Evolutionary conservation across 495 filamentous ascomycete genomes (phyloP), one percentile per base, ranked within the genome.

Genomic region (Lasiosphaeria ovina): DNA sequence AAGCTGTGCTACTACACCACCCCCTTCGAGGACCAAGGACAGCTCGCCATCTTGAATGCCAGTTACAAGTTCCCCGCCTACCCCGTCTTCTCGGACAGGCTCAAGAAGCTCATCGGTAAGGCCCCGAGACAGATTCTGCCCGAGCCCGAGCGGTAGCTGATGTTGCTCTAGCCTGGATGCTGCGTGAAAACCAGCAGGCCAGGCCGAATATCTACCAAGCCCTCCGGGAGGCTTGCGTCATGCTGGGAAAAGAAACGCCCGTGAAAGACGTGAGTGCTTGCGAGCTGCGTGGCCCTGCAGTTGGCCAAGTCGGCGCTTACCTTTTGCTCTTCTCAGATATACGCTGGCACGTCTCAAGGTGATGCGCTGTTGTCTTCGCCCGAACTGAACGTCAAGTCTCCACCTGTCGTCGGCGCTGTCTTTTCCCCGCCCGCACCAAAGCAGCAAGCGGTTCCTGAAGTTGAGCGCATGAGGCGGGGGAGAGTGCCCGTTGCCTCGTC

Each of bases 1-100:
- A 98, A 98, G 79, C 82, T 98, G 56, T 98, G 94, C 77, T 98
- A 98, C 78, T 98, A 98, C 77, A 98, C 95, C 34, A 98, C 94
- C 8, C 94, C 94, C 3, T 98, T 98, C 68, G 94, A 98, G 75
- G 95, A 97, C 58, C 90, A 94, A 65, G 94, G 94, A 17, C 93
- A 96, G 76, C 90, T 98, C 76, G 94, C 94, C n/a, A 98, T 98
- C 64, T 78, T 98, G 45, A 98, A 97, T 69, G 94, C 95, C 45
- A 95, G 84, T 67, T 98, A 89, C 84, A 94, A 91, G 71, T 98
- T 89, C 71, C 95, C 95, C 24, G 79, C 80, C 47, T 90, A 97
- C 67, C 94, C 94, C 35, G 69, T 80, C 24, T 98, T 98, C 74
- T 97, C 93, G 3, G 91, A 96, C 68, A 87, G 87, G 52, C 75